Evolutionary conservation across 2,329 filamentous ascomycete genomes (phyloP), one percentile per base, ranked within the genome.

Genomic region (Penicillium frequentans): DNA sequence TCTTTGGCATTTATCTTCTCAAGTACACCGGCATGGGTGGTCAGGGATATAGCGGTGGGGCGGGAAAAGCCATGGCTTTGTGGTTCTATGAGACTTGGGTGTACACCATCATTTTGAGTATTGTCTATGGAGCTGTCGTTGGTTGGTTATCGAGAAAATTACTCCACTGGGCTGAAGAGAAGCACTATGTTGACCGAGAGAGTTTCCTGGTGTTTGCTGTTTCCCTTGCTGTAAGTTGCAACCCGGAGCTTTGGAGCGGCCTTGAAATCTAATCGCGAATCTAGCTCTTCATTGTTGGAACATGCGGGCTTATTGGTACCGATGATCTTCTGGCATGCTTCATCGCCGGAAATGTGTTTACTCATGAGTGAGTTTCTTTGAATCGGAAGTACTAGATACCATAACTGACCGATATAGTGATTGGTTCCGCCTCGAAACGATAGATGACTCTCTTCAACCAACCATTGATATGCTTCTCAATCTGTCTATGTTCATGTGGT

Each of bases 381-480:
- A 13, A 6, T n/a, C 26, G 2, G 10, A 39, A 47, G 29, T 27
- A 11, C 16, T 19, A 16, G 2, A 23, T 29, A 4, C 33, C 55
- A 45, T 24, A 48, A 54, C 70, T 66, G 43, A 61, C 47, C 39
- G 14, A n/a, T 26, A n/a, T 35, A 81, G 81, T 70, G 91, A 96
- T 74, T 96, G 91, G 91, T 97, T 96, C 75, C 88, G 93, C 0
- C 79, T 93, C 1, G 90, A 96, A 73, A 97, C 93, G 0, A 79
- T 89, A 65, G 93, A 96, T 64, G 93, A 97, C 72, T 93, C 90
- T 2, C 82, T 97, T n/a, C 92, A 97, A 70, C 92, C 92, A 0
- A 96, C 92, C 0, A 90, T 97, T 46, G 92, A 97, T 72, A 96
- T 96, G 91, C 81, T 97, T 2, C 86, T 97, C 56, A 97, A 97